Evolutionary conservation across 805 yeast species (phyloP).

Genomic region (Osmozyma mogii): DNA sequence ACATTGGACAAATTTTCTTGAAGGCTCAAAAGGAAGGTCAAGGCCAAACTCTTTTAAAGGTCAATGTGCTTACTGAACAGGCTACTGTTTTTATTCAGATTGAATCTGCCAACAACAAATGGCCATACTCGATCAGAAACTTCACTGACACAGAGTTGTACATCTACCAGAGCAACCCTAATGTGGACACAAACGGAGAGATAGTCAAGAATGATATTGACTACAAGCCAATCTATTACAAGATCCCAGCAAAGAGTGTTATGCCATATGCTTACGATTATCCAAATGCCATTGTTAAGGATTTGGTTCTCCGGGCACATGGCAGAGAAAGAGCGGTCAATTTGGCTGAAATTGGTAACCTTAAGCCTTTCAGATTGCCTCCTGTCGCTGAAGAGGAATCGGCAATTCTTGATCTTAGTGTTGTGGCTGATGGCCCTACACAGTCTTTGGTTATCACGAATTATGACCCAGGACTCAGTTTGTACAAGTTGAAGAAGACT

Average conservation of each 20-base stretch:
- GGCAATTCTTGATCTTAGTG: constrained; percentile 74
- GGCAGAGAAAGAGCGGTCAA: constrained; percentile 74
- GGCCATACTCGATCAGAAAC: constrained; percentile 93
- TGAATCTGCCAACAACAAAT: constrained; percentile 60
- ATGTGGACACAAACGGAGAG: constrained; percentile 54
- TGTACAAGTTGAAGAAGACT: constrained; percentile 60
- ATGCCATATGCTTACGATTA: constrained; percentile 99
- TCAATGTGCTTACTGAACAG: constrained; percentile 69
- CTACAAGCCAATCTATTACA: constrained; percentile 73
- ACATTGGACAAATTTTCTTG: constrained; percentile 73
- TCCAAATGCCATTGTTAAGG: constrained; percentile 84
- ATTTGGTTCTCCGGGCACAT: constrained; percentile 62
- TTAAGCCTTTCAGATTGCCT: constrained; percentile 78
- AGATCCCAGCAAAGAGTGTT: constrained; percentile 80
- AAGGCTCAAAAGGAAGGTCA: constrained; percentile 57
- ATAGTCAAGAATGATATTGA: constrained; percentile 40
- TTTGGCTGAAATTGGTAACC: constrained; percentile 86
- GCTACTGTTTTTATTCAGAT: constrained; percentile 76
- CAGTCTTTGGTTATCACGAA: constrained; percentile 80
- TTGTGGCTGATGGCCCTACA: constrained; percentile 93
- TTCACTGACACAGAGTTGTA: constrained; percentile 82
- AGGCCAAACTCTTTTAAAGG: constrained; percentile 63
- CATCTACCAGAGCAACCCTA: constrained; percentile 81
- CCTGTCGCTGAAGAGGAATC: constrained; percentile 32
- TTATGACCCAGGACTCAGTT: constrained; percentile 69